Conservation (phyloP, 163 green algal genomes). For the Scenedesmus sp. region DNA sequence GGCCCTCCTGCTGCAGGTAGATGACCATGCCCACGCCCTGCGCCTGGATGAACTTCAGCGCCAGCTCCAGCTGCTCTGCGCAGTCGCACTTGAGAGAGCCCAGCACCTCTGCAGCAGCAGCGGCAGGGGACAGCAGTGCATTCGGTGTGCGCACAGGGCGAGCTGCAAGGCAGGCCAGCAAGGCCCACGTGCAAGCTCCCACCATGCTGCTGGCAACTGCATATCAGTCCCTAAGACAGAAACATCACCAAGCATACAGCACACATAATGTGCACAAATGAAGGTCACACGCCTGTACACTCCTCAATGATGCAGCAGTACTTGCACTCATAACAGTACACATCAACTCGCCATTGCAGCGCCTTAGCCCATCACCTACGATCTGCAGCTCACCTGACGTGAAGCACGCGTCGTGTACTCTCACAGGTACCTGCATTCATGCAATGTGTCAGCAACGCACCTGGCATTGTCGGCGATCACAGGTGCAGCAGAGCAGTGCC, state of each 20-base stretch:
- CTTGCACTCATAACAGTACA: background rate
- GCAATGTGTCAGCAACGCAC: background rate
- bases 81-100: constrained; percentile 97
- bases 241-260: background rate
- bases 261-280: background rate
- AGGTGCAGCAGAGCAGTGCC: background rate
- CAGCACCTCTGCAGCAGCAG: constrained; percentile 86
- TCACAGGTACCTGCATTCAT: constrained; percentile 81
- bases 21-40: constrained; percentile 87
- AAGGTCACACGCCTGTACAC: background rate
- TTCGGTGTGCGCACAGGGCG: background rate
- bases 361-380: background rate
- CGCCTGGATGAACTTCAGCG: constrained; percentile 86
- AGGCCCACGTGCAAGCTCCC: background rate
- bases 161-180: background rate
- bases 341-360: background rate
- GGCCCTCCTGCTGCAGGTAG: constrained; percentile 97
- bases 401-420: constrained; percentile 97
- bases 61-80: constrained; percentile 91
- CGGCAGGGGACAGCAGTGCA: background rate
- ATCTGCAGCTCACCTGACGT: constrained; percentile 76
- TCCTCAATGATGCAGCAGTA: background rate
- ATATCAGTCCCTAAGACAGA: background rate
- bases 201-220: background rate
- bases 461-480: background rate